These are phyloP conservation scores for Zymoseptoria tritici DNA, from an alignment of 2,329 filamentous ascomycete genomes.

Conservation along the genomic window DNA sequence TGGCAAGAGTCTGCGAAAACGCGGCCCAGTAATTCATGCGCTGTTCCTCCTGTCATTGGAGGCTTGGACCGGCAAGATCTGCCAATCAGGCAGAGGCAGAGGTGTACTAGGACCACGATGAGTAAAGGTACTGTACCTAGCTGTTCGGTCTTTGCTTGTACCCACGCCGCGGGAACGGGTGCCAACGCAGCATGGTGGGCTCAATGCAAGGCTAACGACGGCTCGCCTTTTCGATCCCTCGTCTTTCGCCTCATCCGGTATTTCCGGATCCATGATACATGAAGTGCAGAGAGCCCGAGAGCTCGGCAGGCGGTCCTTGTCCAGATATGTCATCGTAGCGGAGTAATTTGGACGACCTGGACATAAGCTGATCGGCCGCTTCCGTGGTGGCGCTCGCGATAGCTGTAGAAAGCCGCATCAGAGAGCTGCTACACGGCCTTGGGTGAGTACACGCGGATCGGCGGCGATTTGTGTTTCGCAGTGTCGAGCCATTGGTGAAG, in stretches of 20 bases:
- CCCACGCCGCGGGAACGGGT: not conserved
- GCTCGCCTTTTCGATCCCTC: not conserved
- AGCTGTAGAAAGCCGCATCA: not conserved
- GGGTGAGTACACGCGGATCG: not conserved
- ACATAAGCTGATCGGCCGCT: not conserved
- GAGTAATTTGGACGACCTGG: not conserved
- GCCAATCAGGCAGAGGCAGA: not conserved
- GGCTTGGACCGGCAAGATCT: not conserved
- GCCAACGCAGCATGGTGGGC: not conserved
- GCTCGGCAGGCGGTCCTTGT: not conserved
- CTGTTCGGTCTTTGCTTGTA: not conserved
- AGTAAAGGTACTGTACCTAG: not conserved
- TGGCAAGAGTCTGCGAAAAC: conserved; percentile 8
- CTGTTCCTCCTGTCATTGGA: not conserved
- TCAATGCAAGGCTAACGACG: not conserved
- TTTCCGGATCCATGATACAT: not conserved
- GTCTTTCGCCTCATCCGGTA: not conserved
- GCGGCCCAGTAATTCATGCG: conserved; percentile 9
- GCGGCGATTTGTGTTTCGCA: not conserved
- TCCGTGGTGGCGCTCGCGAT: not conserved
- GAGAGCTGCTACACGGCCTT: not conserved
- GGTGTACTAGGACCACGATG: not conserved
- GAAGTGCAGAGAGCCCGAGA: not conserved
- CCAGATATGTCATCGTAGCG: not conserved
- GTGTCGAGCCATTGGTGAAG: too few species aligned